Base-by-base conservation (phyloP, 768 basidiomycete genomes). In the Naematelia encephala region DNA sequence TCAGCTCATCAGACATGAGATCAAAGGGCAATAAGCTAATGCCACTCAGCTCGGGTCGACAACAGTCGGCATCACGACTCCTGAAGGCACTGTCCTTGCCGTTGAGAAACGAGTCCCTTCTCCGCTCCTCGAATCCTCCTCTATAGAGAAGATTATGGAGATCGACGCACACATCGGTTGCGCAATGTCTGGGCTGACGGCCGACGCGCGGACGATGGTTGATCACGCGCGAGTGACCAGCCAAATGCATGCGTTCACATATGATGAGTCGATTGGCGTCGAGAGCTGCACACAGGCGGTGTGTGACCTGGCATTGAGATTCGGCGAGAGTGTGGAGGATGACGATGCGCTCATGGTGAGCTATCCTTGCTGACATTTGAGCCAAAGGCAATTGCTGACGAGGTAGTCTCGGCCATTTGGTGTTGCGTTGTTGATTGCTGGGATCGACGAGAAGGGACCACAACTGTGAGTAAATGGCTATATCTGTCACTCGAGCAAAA, bases 121-220 rank as follows among this genome's bases (percentile, higher is more conserved):
- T 0, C 90, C 92, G 10, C 84, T 99, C 49, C 85, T 98, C 70
- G 96, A 97, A 80, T 86, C 91, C 42, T 88, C 84, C 63, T 93
- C 92, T 56, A 92, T 99, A 73, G 94, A 99, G 78, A 98, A 98
- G 82, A 98, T 98, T 76, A 97, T 99, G 94, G 96, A 99, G 81
- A 98, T 99, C 71, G 96, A 98, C 80, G 66, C 78, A 12, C 96
- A 99, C 80, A 85, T 99, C 60, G 96, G 92, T 10, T 97, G 93
- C 68, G 96, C 96, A 58, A 97, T 98, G 93, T 93, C 91, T 47
- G 82, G 82, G 28, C 83, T 99, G 62, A 96, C 91, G 56, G 94
- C 96, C 56, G 96, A 99, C 79, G 94, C 96, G 46, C 86, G 96
- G 63, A 99, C 96, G 49, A 99, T 99, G 90, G 90, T 99, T 78